Percentiles rank a stretch among this genome's conserved stretches.
Evolutionary conservation across 176 grass and related monocot genomes (phyloP).

Genomic region (Juncus inflexus): DNA sequence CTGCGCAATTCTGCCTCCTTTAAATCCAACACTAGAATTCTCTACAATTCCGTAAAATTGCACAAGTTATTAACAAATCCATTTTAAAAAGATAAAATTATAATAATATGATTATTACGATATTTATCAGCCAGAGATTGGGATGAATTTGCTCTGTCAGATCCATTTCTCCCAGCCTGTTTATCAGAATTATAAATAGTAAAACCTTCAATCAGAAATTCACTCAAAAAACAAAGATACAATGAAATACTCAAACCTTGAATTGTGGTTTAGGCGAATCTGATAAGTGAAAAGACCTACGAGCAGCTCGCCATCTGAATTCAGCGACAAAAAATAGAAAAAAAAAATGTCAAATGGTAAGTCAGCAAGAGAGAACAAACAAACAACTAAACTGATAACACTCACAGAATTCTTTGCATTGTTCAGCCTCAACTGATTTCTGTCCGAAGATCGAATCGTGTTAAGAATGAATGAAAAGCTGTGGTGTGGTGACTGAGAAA

Average conservation of each 20-base stretch:
- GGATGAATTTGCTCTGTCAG: conserved; percentile 23
- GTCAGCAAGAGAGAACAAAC: neutral
- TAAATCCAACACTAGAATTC: conserved; percentile 34
- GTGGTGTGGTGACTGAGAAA: neutral
- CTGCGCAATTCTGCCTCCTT: conserved; percentile 38
- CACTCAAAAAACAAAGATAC: conserved; percentile 2
- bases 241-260: conserved; percentile 7
- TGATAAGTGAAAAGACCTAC: conserved; percentile 30
- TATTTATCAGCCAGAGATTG: conserved; percentile 35
- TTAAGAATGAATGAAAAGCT: too few relatives aligned
- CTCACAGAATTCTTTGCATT: conserved; percentile 54
- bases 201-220: neutral
- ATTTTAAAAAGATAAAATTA: conserved; percentile 9
- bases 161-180: conserved; percentile 32
- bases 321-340: neutral
- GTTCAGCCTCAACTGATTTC: neutral
- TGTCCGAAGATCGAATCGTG: conserved; percentile 1
- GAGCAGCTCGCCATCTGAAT: conserved; percentile 48
- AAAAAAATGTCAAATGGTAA: neutral
- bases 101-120: conserved; percentile 28
- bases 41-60: conserved; percentile 38
- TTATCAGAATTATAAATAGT: conserved; percentile 2
- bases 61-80: conserved; percentile 11
- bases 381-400: neutral
- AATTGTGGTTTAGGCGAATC: conserved; percentile 14